Conservation (phyloP, 208 protist species). For the Tritrichomonas foetus region DNA sequence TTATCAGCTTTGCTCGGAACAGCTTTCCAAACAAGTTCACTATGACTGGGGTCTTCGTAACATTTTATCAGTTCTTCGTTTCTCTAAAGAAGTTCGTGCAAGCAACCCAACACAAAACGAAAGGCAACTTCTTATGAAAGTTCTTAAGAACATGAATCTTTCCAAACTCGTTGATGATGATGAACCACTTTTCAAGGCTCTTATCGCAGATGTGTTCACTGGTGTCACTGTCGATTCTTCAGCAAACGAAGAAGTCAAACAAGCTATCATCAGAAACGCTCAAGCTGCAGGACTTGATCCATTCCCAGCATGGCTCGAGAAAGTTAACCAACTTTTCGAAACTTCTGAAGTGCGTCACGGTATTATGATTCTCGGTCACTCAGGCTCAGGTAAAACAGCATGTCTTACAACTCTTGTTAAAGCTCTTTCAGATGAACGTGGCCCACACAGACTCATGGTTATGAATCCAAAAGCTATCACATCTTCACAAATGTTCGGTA, state of each 20-base stretch:
- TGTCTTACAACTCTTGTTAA: slow-evolving; percentile 43
- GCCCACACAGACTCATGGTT: slow-evolving; percentile 53
- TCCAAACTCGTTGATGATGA: slow-evolving; percentile 93
- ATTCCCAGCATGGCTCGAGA: slow-evolving; percentile 61
- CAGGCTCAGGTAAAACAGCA: slow-evolving; percentile 67
- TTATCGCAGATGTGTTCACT: no score
- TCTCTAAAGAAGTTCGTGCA: slow-evolving; percentile 30
- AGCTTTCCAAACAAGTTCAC: slow-evolving; percentile 91
- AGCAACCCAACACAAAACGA: slow-evolving; percentile 72
- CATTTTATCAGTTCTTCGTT: slow-evolving; percentile 88
- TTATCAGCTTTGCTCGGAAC: slow-evolving; percentile 86
- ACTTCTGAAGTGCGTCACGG: slow-evolving; percentile 69
- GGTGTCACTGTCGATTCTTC: slow-evolving; percentile 43
- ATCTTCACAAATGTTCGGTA: slow-evolving; percentile 73
- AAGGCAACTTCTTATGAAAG: slow-evolving; percentile 83
- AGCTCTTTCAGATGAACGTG: slow-evolving; percentile 41
- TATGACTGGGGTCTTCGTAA: slow-evolving; percentile 81
- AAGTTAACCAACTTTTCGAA: slow-evolving; percentile 74
- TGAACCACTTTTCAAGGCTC: slow-evolving; percentile 84
- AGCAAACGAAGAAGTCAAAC: slow-evolving; percentile 54
- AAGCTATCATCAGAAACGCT: slow-evolving; percentile 51
- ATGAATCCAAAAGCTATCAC: slow-evolving; percentile 78
- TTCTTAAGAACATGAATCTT: slow-evolving; percentile 90
- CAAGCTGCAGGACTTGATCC: slow-evolving; percentile 51
- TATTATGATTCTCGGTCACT: slow-evolving; percentile 68